A percentile compares a stretch with the other conserved stretches of the same genome.
Evolutionary conservation across 2,329 filamentous ascomycete genomes (phyloP).

Genomic region (Hansfordia pulvinata): DNA sequence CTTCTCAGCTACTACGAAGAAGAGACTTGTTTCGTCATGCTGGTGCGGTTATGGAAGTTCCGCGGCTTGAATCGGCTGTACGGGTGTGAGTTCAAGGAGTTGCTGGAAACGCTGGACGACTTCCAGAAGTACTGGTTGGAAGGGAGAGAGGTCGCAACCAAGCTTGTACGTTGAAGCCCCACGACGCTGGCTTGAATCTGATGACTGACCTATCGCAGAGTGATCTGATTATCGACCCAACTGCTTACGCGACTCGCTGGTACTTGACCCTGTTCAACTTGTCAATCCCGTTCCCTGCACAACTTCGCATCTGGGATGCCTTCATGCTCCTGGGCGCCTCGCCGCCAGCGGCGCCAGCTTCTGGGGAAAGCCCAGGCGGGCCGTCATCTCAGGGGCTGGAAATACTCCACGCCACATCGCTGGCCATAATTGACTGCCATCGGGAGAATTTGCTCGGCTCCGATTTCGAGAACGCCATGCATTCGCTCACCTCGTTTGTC

Average conservation of each 20-base stretch:
- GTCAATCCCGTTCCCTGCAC: constrained; percentile 84
- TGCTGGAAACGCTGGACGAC: constrained; percentile 75
- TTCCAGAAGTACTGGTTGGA: constrained; percentile 77
- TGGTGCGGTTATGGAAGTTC: constrained; percentile 86
- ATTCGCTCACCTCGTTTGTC: constrained; percentile 85
- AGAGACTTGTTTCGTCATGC: constrained; percentile 87
- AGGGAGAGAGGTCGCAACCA: constrained; percentile 62
- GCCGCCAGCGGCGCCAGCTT: constrained; percentile 23
- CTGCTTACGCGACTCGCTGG: constrained; percentile 93
- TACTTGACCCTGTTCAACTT: constrained; percentile 97
- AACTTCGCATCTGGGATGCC: constrained; percentile 93
- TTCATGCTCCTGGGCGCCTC: constrained; percentile 86
- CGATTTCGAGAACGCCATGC: constrained; percentile 98
- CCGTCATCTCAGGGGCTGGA: constrained; percentile 55
- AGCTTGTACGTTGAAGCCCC: constrained; percentile 49
- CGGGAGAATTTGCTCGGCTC: constrained; percentile 79
- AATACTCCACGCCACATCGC: constrained; percentile 77
- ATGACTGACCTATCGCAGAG: constrained; percentile 28
- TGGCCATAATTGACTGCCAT: constrained; percentile 82
- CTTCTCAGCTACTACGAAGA: constrained; percentile 95
- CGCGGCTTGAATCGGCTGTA: constrained; percentile 80
- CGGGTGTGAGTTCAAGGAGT: constrained; percentile 65
- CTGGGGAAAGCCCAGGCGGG: constrained; percentile 5
- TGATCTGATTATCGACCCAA: constrained; percentile 69
- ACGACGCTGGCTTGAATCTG: background rate